Evolutionary conservation across 352 stramenopile species (phyloP).

Genomic region (Phytopythium sindhum): DNA sequence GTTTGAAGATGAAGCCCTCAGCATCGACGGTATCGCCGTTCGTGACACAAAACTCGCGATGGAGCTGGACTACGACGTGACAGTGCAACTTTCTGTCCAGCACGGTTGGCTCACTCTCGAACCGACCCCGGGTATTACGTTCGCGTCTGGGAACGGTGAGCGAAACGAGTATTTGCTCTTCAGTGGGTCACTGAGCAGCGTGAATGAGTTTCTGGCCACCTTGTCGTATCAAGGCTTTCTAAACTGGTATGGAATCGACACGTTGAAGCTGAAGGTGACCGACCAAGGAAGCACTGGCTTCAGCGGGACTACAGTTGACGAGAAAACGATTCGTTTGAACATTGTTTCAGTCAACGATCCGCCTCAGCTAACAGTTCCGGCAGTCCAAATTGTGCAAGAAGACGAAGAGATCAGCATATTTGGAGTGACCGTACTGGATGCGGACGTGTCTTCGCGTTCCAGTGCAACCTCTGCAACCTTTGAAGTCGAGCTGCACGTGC

Average conservation of each 20-base stretch:
- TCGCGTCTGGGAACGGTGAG: slow-evolving; percentile 39
- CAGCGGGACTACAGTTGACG: slow-evolving; percentile 27
- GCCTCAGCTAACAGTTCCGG: slow-evolving; percentile 49
- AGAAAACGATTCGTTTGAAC: slow-evolving; percentile 28
- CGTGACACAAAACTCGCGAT: slow-evolving; percentile 45
- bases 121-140: slow-evolving; percentile 60
- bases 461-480: slow-evolving; percentile 35
- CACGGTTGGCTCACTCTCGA: slow-evolving; percentile 52
- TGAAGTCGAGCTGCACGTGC: slow-evolving; percentile 52
- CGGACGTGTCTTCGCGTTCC: slow-evolving; percentile 30
- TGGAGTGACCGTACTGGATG: slow-evolving; percentile 56
- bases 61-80: slow-evolving; percentile 57
- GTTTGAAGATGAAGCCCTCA: slow-evolving; percentile 43
- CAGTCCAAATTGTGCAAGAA: slow-evolving; percentile 47
- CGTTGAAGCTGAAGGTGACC: slow-evolving; percentile 45
- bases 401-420: slow-evolving; percentile 65
- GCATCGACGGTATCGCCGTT: slow-evolving; percentile 41
- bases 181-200: slow-evolving; percentile 49
- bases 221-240: slow-evolving; percentile 58
- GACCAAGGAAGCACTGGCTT: slow-evolving; percentile 70
- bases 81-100: slow-evolving; percentile 49
- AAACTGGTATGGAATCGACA: slow-evolving; percentile 75
- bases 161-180: slow-evolving; percentile 61
- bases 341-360: slow-evolving; percentile 64
- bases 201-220: slow-evolving; percentile 48